Conservation (phyloP, 2,329 filamentous ascomycete genomes). For the Talaromyces sp. region DNA sequence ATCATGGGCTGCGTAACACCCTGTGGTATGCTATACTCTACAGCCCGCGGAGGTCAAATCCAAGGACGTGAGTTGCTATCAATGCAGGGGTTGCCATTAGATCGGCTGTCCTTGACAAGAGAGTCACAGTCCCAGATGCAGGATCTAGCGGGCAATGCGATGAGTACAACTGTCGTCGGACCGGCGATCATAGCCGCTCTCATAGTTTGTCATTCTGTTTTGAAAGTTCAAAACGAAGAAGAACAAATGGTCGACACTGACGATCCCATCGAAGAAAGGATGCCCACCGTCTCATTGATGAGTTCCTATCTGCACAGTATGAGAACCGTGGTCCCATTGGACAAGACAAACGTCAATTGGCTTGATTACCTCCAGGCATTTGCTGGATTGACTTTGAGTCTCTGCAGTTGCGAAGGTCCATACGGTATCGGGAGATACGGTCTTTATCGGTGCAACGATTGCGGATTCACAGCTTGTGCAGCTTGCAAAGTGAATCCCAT, state of each 20-base stretch:
- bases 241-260: slow-evolving; percentile 17
- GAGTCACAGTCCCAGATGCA: slow-evolving; percentile 63
- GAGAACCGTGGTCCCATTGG: slow-evolving; percentile 21
- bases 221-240: background rate
- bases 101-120: slow-evolving; percentile 61
- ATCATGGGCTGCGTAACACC: slow-evolving; percentile 69
- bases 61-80: slow-evolving; percentile 62
- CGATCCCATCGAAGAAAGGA: background rate
- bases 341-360: slow-evolving; percentile 15
- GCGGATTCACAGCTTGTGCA: slow-evolving; percentile 56
- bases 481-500: slow-evolving; percentile 56
- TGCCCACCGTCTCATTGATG: slow-evolving; percentile 13
- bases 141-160: slow-evolving; percentile 75
- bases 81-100: slow-evolving; percentile 67
- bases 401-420: slow-evolving; percentile 60
- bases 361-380: slow-evolving; percentile 27
- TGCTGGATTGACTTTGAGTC: slow-evolving; percentile 39
- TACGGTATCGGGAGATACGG: slow-evolving; percentile 35
- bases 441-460: slow-evolving; percentile 53
- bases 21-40: slow-evolving; percentile 60
- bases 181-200: slow-evolving; percentile 61
- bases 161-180: slow-evolving; percentile 72
- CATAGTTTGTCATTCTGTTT: slow-evolving; percentile 34
- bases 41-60: slow-evolving; percentile 60
- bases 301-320: slow-evolving; percentile 20